Base-by-base conservation (phyloP, 2,329 filamentous ascomycete genomes). In the Ophidiomyces ophidiicola region DNA sequence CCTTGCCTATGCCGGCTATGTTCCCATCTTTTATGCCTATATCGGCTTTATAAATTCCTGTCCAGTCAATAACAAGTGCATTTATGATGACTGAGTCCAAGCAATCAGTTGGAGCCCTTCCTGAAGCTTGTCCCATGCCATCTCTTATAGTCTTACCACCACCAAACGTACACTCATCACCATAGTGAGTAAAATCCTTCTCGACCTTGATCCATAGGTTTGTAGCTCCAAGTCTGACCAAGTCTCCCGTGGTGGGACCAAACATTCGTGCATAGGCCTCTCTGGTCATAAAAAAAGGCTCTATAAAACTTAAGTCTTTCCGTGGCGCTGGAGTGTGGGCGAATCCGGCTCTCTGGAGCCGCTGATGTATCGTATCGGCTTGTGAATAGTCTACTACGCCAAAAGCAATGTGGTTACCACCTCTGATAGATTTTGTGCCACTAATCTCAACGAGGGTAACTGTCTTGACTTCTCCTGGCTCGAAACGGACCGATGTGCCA, bases 151-250 rank as follows among this genome's bases (percentile, higher is more conserved):
- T 90, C 69, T 96, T 96, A 32, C 88, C 88, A 31, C 88, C 88
- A 11, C 88, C 88, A 60, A 96, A 96, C 48, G 86, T 81, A 58
- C 87, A 94, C 64, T 96, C 88, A 47, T 96, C 88, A 6, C 88
- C 88, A 55, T 93, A 92, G 3, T 68, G 66, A 0, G 87, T 88
- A 51, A 80, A 66, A 55, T 96, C 88, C 46, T 78, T 80, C 63
- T 96, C 88, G 4, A 96, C 82, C 58, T 78, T 76, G 53, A 96
- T 71, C 86, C 87, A 94, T 6, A 96, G 69, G 57, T 93, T 80
- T 2, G 87, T 96, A 45, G 75, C 71, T 0, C 84, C 87, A 12
- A 96, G 65, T 18, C 83, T 70, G 24, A 96, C 76, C n/a, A 78
- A 55, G 60, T 96, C 88, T 3, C 87, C 88, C 1, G 79, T 82